phyloP scores from a whole-genome alignment of 2,329 filamentous ascomycete genomes.

The Colletotrichum musae region DNA sequence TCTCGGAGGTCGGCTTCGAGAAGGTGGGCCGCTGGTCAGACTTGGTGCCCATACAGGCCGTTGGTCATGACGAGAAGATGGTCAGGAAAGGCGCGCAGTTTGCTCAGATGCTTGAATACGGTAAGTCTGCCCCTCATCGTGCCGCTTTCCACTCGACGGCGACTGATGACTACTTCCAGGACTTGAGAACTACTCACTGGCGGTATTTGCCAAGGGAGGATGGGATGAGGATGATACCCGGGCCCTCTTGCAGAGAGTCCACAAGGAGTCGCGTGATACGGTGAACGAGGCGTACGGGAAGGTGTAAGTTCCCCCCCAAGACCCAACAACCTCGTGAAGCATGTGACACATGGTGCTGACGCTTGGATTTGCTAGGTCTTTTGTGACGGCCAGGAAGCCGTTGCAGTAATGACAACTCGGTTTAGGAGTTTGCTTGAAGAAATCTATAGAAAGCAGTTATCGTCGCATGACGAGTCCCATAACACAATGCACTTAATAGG shows the following conservation, averaged over 20 bases:
- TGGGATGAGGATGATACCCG: constrained; percentile 51
- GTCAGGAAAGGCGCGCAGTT: constrained; percentile 54
- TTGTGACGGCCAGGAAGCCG: constrained; percentile 41
- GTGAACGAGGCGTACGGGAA: constrained; percentile 48
- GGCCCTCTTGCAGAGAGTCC: constrained; percentile 50
- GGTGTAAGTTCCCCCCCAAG: constrained; percentile 46
- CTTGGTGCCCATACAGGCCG: constrained; percentile 57
- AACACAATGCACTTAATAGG: background rate
- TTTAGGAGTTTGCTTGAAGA: background rate
- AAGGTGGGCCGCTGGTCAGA: constrained; percentile 56
- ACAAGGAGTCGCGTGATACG: constrained; percentile 49
- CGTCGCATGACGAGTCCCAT: background rate
- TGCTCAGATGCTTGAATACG: constrained; percentile 53
- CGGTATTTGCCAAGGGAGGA: constrained; percentile 50
- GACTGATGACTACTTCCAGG: constrained; percentile 22
- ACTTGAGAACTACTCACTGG: constrained; percentile 50
- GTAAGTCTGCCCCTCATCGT: constrained; percentile 46
- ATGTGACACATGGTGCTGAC: background rate
- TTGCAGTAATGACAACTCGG: constrained; percentile 7
- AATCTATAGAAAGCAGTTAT: background rate
- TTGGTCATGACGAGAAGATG: constrained; percentile 57
- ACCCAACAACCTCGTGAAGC: too few relatives aligned
- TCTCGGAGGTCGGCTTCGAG: constrained; percentile 57
- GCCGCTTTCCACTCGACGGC: constrained; percentile 9
- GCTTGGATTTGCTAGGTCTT: constrained; percentile 11